Evolutionary conservation across 164 flowering plant species (phyloP).

Genomic region (Warburgia ugandensis): DNA sequence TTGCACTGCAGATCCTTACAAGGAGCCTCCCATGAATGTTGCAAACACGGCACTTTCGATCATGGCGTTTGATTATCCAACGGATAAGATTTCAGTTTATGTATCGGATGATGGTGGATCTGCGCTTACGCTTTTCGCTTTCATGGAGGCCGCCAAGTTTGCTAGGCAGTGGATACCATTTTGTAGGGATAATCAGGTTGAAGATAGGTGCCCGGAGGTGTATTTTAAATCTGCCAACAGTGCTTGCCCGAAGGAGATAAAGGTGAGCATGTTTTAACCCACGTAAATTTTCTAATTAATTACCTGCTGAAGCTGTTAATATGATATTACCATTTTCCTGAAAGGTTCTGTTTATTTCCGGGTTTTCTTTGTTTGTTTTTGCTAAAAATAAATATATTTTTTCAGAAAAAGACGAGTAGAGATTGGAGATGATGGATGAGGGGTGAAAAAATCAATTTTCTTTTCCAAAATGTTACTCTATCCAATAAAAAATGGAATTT

Average conservation of each 20-base stretch:
- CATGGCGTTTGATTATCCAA: slow-evolving; percentile 26
- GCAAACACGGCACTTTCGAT: slow-evolving; percentile 24
- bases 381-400: too few species aligned
- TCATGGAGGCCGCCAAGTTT: slow-evolving; percentile 27
- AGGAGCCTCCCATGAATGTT: slow-evolving; percentile 21
- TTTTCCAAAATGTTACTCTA: too few species aligned
- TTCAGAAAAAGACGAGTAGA: too few species aligned
- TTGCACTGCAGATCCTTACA: slow-evolving; percentile 31
- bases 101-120: slow-evolving; percentile 34
- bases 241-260: slow-evolving; percentile 5
- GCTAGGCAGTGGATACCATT: slow-evolving; percentile 26
- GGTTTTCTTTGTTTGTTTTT: too few species aligned
- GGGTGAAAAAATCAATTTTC: too few species aligned
- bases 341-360: too few species aligned
- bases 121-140: slow-evolving; percentile 25
- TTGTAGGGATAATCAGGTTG: slow-evolving; percentile 14
- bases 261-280: slow-evolving; percentile 16
- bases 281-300: too few species aligned
- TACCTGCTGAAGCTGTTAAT: too few species aligned
- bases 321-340: too few species aligned
- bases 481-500: too few species aligned
- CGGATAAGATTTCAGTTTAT: slow-evolving; percentile 21
- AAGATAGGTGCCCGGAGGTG: slow-evolving; percentile 19
- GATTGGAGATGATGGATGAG: too few species aligned
- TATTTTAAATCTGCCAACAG: slow-evolving; percentile 8